Conservation (phyloP, 176 grass and related monocot genomes). For the Secale cereale region DNA sequence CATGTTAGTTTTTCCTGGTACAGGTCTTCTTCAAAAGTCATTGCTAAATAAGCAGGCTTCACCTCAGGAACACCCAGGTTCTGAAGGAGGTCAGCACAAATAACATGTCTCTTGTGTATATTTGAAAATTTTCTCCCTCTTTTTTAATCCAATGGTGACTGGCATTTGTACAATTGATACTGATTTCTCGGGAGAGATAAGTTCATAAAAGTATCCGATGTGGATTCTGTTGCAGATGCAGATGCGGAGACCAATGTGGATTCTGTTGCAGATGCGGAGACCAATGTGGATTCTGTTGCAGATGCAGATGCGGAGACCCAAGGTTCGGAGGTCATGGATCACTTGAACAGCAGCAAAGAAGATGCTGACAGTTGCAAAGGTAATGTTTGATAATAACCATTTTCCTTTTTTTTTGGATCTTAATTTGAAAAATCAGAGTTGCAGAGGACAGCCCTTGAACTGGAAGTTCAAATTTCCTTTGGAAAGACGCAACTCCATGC, state of each 20-base stretch:
- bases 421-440: constrained; percentile 21
- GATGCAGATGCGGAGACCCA: constrained; percentile 12
- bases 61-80: constrained; percentile 18
- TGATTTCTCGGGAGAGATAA: constrained; percentile 16
- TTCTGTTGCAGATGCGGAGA: background rate
- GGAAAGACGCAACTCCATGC: background rate
- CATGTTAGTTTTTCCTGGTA: constrained; percentile 90
- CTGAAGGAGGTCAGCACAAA: constrained; percentile 48
- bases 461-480: background rate
- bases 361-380: constrained; percentile 19
- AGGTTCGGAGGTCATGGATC: constrained; percentile 13
- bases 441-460: constrained; percentile 11
- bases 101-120: constrained; percentile 19
- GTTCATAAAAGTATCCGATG: constrained; percentile 17
- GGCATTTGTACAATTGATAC: constrained; percentile 17
- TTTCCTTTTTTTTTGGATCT: constrained; percentile 9
- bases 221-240: constrained; percentile 1
- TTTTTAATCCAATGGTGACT: constrained; percentile 1
- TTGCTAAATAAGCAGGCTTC: constrained; percentile 47
- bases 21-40: constrained; percentile 88
- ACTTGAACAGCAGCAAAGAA: constrained; percentile 16
- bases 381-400: constrained; percentile 32
- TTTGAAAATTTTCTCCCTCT: background rate
- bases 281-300: too few species aligned
- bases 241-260: too few species aligned